Percentiles rank a stretch among this genome's conserved stretches.
Conservation (phyloP, 108 stramenopile species). For the Fistulifera solaris region DNA sequence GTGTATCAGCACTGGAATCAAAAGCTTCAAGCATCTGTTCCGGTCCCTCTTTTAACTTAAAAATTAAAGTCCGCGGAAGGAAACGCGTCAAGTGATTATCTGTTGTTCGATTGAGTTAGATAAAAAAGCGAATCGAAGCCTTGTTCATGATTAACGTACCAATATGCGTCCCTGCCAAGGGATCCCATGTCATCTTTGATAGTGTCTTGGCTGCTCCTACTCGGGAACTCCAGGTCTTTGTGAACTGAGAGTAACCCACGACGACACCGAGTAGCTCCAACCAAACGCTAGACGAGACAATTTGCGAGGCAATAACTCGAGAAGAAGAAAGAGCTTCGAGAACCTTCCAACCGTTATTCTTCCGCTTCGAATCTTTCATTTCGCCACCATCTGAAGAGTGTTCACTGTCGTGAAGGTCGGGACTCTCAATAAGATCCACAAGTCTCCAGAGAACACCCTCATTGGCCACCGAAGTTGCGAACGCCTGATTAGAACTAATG, state of each 20-base stretch:
- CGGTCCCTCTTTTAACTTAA: slow-evolving; percentile 44
- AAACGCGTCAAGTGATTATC: slow-evolving; percentile 13
- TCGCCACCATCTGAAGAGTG: slow-evolving; percentile 5
- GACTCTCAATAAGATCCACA: slow-evolving; percentile 38
- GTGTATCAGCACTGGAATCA: slow-evolving; percentile 58
- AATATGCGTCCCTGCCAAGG: slow-evolving; percentile 28
- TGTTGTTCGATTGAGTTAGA: neutral
- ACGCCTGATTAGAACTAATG: slow-evolving; percentile 40
- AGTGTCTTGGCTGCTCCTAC: slow-evolving; percentile 49
- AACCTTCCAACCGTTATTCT: slow-evolving; percentile 38
- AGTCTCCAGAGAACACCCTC: slow-evolving; percentile 45
- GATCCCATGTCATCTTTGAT: slow-evolving; percentile 55
- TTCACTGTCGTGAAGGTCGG: slow-evolving; percentile 18
- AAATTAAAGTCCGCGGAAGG: slow-evolving; percentile 33
- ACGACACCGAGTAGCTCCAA: slow-evolving; percentile 54
- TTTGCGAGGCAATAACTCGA: slow-evolving; percentile 32
- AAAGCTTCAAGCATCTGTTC: slow-evolving; percentile 46
- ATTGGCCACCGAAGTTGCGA: slow-evolving; percentile 36
- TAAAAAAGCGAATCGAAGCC: neutral
- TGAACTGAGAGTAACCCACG: slow-evolving; percentile 44
- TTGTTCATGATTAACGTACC: slow-evolving; percentile 12
- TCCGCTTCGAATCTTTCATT: slow-evolving; percentile 23
- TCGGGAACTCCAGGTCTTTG: slow-evolving; percentile 36
- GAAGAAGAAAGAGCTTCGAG: slow-evolving; percentile 51
- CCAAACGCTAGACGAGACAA: slow-evolving; percentile 45